These are phyloP conservation scores for Ploettnerulaceae sp. DNA, from an alignment of 2,329 filamentous ascomycete genomes.

Conservation along the genomic window DNA sequence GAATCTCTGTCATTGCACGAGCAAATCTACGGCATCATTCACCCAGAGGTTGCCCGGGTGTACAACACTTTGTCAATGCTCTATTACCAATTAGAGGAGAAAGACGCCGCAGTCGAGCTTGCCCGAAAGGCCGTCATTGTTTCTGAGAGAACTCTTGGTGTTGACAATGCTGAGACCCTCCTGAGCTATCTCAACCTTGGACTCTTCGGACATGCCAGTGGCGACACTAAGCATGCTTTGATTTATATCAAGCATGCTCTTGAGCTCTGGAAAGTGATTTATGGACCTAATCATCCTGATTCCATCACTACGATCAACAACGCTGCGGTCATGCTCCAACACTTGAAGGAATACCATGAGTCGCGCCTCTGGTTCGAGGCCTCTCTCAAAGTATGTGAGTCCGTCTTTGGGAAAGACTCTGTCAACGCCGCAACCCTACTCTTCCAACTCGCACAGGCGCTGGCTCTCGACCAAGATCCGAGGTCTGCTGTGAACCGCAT, in stretches of 20 bases:
- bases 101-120: constrained; percentile 89
- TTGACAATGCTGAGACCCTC: constrained; percentile 91
- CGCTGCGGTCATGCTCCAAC: constrained; percentile 95
- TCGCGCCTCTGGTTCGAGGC: constrained; percentile 96
- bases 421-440: constrained; percentile 91
- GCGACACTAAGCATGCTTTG: constrained; percentile 84
- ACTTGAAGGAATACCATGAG: constrained; percentile 89
- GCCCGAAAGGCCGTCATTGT: constrained; percentile 96
- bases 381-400: constrained; percentile 82
- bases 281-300: constrained; percentile 88
- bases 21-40: constrained; percentile 96
- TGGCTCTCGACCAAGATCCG: constrained; percentile 92
- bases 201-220: constrained; percentile 86
- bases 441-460: constrained; percentile 93
- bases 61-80: constrained; percentile 95
- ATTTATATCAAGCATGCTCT: constrained; percentile 88
- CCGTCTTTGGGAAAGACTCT: constrained; percentile 81
- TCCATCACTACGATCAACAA: constrained; percentile 99
- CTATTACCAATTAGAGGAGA: constrained; percentile 97
- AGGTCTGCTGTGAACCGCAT: constrained; percentile 89
- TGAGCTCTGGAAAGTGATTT: constrained; percentile 95
- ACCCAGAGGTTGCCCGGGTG: constrained; percentile 90
- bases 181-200: constrained; percentile 94
- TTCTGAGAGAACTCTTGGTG: constrained; percentile 85
- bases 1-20: constrained; percentile 95